These are phyloP conservation scores for Staphylotrichum tortipilum DNA, from an alignment of 495 filamentous ascomycete genomes.

Conservation along the genomic window DNA sequence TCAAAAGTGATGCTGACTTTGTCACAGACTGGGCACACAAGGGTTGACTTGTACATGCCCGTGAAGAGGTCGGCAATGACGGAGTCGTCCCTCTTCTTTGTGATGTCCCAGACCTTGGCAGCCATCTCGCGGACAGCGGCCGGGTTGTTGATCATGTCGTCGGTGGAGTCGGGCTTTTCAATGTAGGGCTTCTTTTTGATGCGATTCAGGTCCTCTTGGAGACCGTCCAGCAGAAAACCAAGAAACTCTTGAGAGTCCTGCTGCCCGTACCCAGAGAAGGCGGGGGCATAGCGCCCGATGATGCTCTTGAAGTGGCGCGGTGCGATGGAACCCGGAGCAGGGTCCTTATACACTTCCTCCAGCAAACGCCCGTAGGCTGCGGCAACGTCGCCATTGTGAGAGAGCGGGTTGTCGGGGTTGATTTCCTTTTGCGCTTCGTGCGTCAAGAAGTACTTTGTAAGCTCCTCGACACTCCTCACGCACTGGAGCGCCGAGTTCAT, in stretches of 20 bases:
- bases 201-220: slow-evolving; percentile 91
- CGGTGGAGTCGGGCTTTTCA: slow-evolving; percentile 94
- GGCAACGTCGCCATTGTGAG: slow-evolving; percentile 75
- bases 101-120: slow-evolving; percentile 79
- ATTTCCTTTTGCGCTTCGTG: slow-evolving; percentile 66
- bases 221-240: slow-evolving; percentile 88
- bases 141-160: slow-evolving; percentile 84
- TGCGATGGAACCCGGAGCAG: slow-evolving; percentile 51
- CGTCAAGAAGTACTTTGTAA: slow-evolving; percentile 81
- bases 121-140: slow-evolving; percentile 73
- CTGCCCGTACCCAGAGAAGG: slow-evolving; percentile 90
- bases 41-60: slow-evolving; percentile 95
- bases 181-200: slow-evolving; percentile 95
- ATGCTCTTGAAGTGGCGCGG: slow-evolving; percentile 72
- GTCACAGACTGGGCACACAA: slow-evolving; percentile 79
- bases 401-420: slow-evolving; percentile 74
- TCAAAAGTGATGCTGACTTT: slow-evolving; percentile 99
- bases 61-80: slow-evolving; percentile 91
- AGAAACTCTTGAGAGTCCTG: slow-evolving; percentile 97
- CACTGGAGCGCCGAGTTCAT: slow-evolving; percentile 98
- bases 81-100: slow-evolving; percentile 87
- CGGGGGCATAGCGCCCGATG: slow-evolving; percentile 68
- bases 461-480: slow-evolving; percentile 79
- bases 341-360: slow-evolving; percentile 59
- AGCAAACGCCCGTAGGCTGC: slow-evolving; percentile 68